Conservation (phyloP, 192 early-diverging fungal species). For the Radiomyces spectabilis region DNA sequence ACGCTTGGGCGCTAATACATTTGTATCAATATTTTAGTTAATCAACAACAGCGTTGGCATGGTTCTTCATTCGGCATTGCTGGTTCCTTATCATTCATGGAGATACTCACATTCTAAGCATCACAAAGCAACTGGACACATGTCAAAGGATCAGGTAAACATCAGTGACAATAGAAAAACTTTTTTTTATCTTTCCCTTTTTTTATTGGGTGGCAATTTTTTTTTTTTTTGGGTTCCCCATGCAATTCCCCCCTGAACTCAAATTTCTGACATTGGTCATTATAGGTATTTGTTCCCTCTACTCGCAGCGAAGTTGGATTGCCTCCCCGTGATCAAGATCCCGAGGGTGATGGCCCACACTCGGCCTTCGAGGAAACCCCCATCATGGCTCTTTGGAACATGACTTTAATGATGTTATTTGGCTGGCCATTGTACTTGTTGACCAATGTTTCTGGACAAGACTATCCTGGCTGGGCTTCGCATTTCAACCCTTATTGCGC, state of each 20-base stretch:
- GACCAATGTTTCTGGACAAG: constrained; percentile 72
- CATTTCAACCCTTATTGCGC: constrained; percentile 80
- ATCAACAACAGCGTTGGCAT: constrained; percentile 86
- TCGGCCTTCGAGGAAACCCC: constrained; percentile 68
- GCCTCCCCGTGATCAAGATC: constrained; percentile 29
- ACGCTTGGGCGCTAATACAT: neutral
- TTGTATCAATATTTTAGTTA: constrained; percentile 9
- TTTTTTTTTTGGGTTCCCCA: too few relatives aligned
- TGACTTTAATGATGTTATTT: constrained; percentile 64
- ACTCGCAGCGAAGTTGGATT: constrained; percentile 55
- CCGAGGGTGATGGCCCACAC: constrained; percentile 30
- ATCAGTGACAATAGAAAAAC: neutral
- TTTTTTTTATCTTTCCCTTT: neutral
- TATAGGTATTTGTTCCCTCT: constrained; percentile 79
- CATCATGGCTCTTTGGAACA: constrained; percentile 51
- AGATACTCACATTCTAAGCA: constrained; percentile 85
- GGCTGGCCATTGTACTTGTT: constrained; percentile 90
- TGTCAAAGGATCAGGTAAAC: constrained; percentile 76
- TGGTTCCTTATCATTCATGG: constrained; percentile 96
- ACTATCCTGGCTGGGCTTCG: constrained; percentile 67
- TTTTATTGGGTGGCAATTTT: neutral
- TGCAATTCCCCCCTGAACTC: too few relatives aligned
- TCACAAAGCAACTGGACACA: constrained; percentile 86
- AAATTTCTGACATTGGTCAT: neutral
- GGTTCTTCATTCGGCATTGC: constrained; percentile 80